phyloP scores from a whole-genome alignment of 1,139 yeast genomes.

The Taphrina deformans region DNA sequence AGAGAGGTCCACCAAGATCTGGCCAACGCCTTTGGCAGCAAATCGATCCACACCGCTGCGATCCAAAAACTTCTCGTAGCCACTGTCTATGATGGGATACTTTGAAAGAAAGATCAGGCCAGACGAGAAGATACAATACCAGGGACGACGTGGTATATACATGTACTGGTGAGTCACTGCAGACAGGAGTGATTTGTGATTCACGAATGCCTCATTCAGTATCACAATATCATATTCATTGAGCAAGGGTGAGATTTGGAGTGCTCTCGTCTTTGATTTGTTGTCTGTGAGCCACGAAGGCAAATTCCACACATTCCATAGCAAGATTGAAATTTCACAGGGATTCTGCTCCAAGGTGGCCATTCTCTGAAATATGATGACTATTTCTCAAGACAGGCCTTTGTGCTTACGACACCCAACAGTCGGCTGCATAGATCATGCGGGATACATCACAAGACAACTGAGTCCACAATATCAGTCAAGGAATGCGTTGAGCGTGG shows the following conservation, averaged over 20 bases:
- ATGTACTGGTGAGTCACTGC: background rate
- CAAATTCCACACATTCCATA: constrained; percentile 28
- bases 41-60: constrained; percentile 15
- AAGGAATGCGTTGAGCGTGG: too few species aligned
- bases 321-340: background rate
- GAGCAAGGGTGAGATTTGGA: constrained; percentile 16
- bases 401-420: too few species aligned
- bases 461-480: too few species aligned
- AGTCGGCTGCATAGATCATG: too few species aligned
- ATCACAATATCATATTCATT: constrained; percentile 15
- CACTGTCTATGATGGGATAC: background rate
- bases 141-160: background rate
- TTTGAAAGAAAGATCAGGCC: constrained; percentile 15
- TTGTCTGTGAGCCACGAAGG: constrained; percentile 23
- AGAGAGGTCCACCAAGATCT: background rate
- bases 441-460: too few species aligned
- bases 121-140: constrained; percentile 6
- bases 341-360: too few species aligned
- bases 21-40: constrained; percentile 21
- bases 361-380: too few species aligned
- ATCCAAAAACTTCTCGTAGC: background rate
- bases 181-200: constrained; percentile 10
- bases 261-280: constrained; percentile 17
- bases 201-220: constrained; percentile 24
- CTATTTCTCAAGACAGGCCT: too few species aligned